Evolutionary conservation across 202 grass and related monocot genomes (phyloP).

Genomic region (Alloteropsis angusta): DNA sequence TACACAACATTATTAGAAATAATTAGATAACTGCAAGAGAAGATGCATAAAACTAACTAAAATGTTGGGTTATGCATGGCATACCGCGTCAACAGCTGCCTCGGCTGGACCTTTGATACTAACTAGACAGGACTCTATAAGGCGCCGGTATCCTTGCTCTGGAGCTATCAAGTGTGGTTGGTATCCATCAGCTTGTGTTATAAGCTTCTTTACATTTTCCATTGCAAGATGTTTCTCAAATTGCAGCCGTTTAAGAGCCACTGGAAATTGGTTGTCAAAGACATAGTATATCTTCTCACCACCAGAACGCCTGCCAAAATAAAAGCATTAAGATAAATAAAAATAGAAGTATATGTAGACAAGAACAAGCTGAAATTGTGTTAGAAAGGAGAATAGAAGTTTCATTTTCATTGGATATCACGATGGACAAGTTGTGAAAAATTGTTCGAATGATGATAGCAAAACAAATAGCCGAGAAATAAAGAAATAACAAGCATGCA

Average conservation of each 20-base stretch:
- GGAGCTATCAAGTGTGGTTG: conserved; percentile 96
- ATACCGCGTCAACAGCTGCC: conserved; percentile 86
- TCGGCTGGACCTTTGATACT: conserved; percentile 82
- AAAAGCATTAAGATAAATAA: neutral
- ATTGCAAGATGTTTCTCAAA: conserved; percentile 92
- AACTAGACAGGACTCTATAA: conserved; percentile 73
- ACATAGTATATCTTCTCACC: conserved; percentile 86
- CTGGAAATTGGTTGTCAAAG: conserved; percentile 81
- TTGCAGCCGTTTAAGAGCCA: conserved; percentile 77
- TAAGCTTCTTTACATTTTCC: conserved; percentile 89
- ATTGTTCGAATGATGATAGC: neutral
- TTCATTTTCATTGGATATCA: neutral
- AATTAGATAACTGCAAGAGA: neutral
- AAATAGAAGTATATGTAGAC: neutral
- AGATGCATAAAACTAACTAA: conserved; percentile 1
- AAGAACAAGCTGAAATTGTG: neutral
- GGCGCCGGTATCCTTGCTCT: conserved; percentile 88
- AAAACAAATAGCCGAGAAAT: neutral
- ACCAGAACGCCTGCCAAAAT: conserved; percentile 61
- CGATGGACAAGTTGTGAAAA: neutral
- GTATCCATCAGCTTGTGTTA: conserved; percentile 91
- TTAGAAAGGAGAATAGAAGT: neutral
- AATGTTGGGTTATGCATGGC: neutral
- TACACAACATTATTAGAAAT: neutral
- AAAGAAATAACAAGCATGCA: neutral